phyloP scores from a whole-genome alignment of 805 yeast species.

The Pichia eremophila region DNA sequence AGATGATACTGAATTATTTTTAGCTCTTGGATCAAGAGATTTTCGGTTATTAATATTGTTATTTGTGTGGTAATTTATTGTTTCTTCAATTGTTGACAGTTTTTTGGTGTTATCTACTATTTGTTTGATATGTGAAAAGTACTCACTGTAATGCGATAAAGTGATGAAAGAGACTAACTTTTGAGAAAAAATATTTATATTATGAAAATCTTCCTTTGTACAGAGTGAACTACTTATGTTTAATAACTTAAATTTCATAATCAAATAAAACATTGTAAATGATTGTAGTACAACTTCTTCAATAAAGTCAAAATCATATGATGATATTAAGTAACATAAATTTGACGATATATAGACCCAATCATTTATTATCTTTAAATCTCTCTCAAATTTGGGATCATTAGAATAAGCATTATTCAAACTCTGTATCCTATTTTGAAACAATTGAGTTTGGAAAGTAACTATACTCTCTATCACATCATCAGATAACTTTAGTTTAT shows the following conservation, averaged over 20 bases:
- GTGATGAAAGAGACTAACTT: not conserved
- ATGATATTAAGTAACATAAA: constrained; percentile 2
- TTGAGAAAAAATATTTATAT: not conserved
- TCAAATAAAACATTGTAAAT: constrained; percentile 4
- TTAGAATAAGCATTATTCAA: not conserved
- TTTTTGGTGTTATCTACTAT: not conserved
- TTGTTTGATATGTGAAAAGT: not conserved
- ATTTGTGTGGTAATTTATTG: not conserved
- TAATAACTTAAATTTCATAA: not conserved
- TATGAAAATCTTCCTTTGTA: not conserved
- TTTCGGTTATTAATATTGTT: not conserved
- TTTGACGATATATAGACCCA: constrained; percentile 7
- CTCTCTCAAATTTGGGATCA: not conserved
- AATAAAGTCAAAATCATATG: constrained; percentile 2
- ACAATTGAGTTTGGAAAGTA: not conserved
- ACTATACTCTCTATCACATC: not conserved
- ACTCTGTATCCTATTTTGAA: not conserved
- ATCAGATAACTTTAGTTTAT: not conserved
- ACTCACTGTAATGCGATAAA: not conserved
- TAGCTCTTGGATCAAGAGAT: not conserved
- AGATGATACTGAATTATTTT: not conserved
- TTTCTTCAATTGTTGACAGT: not conserved
- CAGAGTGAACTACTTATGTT: not conserved
- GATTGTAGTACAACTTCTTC: constrained; percentile 5
- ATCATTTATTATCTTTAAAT: constrained; percentile 1